Base-by-base conservation (phyloP, 2,329 filamentous ascomycete species). In the Pseudogymnoascus sp. region DNA sequence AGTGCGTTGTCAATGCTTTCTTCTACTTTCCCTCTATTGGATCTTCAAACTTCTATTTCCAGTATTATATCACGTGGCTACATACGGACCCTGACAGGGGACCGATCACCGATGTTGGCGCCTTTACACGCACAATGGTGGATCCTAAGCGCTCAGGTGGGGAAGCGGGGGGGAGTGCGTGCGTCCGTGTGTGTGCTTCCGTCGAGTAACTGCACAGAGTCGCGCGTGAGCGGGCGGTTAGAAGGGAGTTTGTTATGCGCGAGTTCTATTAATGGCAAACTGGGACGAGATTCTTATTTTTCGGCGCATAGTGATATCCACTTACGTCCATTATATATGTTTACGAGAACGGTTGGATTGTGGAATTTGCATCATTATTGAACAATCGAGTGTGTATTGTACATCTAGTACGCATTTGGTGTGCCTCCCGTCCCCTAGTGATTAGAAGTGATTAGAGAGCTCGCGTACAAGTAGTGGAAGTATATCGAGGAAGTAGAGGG, bases 61-160 rank as follows among this genome's bases (percentile, higher is more conserved):
- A n/a, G 7, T 31, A 31, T 2, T 31, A 12, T 3, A 18, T 56
- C 46, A 56, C 46, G 46, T 56, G 46, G 46, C 6, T 18, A 3
- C 7, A 53, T 16, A 18, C 10, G 25, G 46, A 56, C 46, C 46
- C 46, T 56, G 46, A 34, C 46, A 56, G 46, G 46, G 46, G 46
- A 56, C 46, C 46, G 46, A 56, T 56, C 46, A 34, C 8, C 46
- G 25, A 28, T 56, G 25, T 34, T 56, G 46, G 46, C 46, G 46
- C n/a, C 46, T 31, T 31, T 56, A 56, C 46, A 34, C 46, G 25
- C 46, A 53, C 25, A 25, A 31, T 53, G 25, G 46, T 53, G 46
- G 46, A 53, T 53, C 25, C 16, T 53, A 53, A 53, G 46, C 46
- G 46, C 46, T 53, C 46, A 53, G 46, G 46, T 53, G 46, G 46